These are phyloP conservation scores for Groenewaldozyma salmanticensis DNA, from an alignment of 805 yeast species.

Conservation along the genomic window DNA sequence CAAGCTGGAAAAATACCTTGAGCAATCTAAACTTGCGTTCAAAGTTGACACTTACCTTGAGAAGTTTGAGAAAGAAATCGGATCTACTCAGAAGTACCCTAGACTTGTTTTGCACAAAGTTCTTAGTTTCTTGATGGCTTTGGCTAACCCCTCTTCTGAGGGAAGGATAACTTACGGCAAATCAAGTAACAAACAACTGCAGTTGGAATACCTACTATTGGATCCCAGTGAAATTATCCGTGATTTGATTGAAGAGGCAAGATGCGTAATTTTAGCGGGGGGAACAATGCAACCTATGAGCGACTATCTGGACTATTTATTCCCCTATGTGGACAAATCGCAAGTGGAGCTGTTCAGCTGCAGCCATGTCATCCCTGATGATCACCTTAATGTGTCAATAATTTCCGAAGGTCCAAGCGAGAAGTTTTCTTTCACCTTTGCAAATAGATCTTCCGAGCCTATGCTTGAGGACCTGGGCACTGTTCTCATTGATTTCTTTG, in stretches of 20 bases:
- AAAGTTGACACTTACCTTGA: conserved; percentile 69
- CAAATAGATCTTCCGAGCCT: conserved; percentile 39
- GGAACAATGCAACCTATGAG: conserved; percentile 89
- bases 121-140: conserved; percentile 49
- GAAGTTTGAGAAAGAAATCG: conserved; percentile 8
- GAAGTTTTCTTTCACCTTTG: conserved; percentile 59
- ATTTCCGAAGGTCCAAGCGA: conserved; percentile 27
- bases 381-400: conserved; percentile 54
- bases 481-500: conserved; percentile 34
- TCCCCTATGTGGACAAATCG: conserved; percentile 42
- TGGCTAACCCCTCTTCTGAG: conserved; percentile 67
- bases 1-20: conserved; percentile 54
- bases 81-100: conserved; percentile 5
- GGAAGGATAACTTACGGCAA: conserved; percentile 67
- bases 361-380: conserved; percentile 73
- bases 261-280: conserved; percentile 75
- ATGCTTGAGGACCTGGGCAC: conserved; percentile 46
- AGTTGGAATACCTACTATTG: conserved; percentile 59
- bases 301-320: conserved; percentile 59
- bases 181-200: conserved; percentile 16
- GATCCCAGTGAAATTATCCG: conserved; percentile 69
- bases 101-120: conserved; percentile 52
- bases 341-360: conserved; percentile 53
- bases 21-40: conserved; percentile 66
- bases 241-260: conserved; percentile 53